Percentiles rank a stretch among this genome's conserved stretches.
These are phyloP conservation scores for Closterium sp. DNA, from an alignment of 139 green algal genomes.

Conservation along the genomic window DNA sequence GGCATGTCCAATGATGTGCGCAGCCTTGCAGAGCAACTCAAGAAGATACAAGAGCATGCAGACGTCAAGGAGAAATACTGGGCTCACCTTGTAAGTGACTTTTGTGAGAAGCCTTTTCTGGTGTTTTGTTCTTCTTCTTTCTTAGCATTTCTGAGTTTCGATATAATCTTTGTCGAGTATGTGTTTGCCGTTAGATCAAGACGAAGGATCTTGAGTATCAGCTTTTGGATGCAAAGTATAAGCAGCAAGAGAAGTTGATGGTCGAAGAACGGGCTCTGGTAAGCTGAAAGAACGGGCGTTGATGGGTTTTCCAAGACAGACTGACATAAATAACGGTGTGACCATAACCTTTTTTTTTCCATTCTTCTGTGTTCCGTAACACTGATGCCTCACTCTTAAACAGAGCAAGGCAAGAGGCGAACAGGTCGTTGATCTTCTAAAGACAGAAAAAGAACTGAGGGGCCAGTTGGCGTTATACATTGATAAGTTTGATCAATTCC, in stretches of 20 bases:
- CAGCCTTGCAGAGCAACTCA: background rate
- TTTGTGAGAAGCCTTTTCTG: background rate
- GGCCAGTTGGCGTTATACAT: constrained; percentile 38
- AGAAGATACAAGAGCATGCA: background rate
- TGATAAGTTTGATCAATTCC: constrained; percentile 49
- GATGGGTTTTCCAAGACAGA: no score
- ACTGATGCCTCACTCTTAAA: background rate
- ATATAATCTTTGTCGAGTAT: no score
- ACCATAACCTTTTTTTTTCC: background rate
- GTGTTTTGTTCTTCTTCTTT: background rate
- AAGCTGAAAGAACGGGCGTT: background rate
- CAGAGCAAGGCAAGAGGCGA: constrained; percentile 2
- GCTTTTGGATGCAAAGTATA: constrained; percentile 42
- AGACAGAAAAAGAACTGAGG: constrained; percentile 25
- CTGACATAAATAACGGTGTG: background rate
- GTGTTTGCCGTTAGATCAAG: background rate
- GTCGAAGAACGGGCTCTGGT: background rate
- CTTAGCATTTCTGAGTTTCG: no score
- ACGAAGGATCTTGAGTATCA: constrained; percentile 42
- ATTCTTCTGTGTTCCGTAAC: background rate
- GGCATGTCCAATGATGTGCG: background rate
- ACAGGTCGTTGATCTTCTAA: constrained; percentile 20
- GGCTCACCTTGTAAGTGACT: background rate
- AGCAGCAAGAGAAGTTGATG: constrained; percentile 32
- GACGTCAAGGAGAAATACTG: background rate